phyloP scores from a whole-genome alignment of 2,329 filamentous ascomycete genomes.

The Penicillium sp. region DNA sequence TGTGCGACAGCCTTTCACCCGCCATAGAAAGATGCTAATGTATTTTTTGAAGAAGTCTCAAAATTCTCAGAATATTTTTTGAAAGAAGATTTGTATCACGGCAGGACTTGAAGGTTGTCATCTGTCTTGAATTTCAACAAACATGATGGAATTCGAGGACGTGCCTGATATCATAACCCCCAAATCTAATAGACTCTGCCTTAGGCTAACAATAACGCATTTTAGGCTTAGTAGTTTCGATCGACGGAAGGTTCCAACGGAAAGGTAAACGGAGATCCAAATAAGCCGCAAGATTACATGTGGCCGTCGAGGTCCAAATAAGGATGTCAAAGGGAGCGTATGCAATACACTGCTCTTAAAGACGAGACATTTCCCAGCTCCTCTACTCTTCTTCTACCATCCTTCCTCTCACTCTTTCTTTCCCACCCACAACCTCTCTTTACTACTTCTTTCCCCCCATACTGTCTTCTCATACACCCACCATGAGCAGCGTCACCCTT shows the following conservation, averaged over 20 bases:
- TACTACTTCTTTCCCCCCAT: neutral
- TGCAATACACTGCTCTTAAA: neutral
- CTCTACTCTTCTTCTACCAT: neutral
- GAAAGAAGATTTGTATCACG: neutral
- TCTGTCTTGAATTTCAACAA: neutral
- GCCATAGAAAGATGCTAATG: neutral
- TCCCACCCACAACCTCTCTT: neutral
- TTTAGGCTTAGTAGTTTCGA: neutral
- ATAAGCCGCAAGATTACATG: neutral
- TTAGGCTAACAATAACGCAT: neutral
- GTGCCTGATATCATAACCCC: neutral
- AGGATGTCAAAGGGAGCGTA: neutral
- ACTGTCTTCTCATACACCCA: neutral
- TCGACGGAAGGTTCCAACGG: neutral
- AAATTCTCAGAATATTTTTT: too few relatives aligned
- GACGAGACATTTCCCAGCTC: neutral
- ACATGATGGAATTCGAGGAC: neutral
- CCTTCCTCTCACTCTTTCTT: neutral
- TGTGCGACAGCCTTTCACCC: neutral
- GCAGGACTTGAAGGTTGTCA: neutral
- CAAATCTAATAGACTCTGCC: neutral
- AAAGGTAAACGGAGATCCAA: neutral
- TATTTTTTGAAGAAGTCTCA: neutral
- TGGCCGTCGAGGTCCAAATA: neutral
- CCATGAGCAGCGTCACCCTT: neutral